Base-by-base conservation (phyloP, 306 rosid species). In the Gleditsia sinensis region DNA sequence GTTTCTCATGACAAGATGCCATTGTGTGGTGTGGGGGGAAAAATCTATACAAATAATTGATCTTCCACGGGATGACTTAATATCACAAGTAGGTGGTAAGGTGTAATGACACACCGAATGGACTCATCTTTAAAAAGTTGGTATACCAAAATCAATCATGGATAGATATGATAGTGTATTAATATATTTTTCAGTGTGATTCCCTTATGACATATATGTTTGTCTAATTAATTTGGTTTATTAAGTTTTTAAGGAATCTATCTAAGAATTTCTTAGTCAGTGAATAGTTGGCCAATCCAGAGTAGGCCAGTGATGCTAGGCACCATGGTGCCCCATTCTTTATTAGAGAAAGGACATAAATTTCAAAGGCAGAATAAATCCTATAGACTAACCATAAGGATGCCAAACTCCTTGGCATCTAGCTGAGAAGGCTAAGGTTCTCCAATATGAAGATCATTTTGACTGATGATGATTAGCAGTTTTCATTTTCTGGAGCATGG, bases 241-340 rank as follows among this genome's bases (percentile, higher is more conserved):
- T n/a, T n/a, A n/a, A n/a, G 8, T 39, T 39, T 39, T 39, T 13
- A 39, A 7, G 43, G 8, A 7, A 39, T 5, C 1, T 7, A 39
- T 13, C 46, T 40, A 9, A 13, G 12, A 67, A 86, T 80, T 50
- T 42, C 34, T 57, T 84, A 72, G 25, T 10, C 34, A 43, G 75
- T 63, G 53, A 87, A 83, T 77, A 66, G 27, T 74, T 82, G 85
- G 62, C 90, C 83, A 79, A 74, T 86, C 9, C 81, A 45, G 66
- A 85, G 90, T 71, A 90, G 90, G 58, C 92, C 92, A 3, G 81
- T 85, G 34, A 72, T 62, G 19, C 89, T 83, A n/a, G 89, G 82
- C 69, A 42, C 61, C 74, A 80, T 83, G 64, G 83, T 85, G 21
- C 45, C 67, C 75, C 88, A 86, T 79, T 86, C 91, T 48, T 24